Evolutionary conservation across 129 eudicot species (phyloP).

Genomic region (Solidago caesia): DNA sequence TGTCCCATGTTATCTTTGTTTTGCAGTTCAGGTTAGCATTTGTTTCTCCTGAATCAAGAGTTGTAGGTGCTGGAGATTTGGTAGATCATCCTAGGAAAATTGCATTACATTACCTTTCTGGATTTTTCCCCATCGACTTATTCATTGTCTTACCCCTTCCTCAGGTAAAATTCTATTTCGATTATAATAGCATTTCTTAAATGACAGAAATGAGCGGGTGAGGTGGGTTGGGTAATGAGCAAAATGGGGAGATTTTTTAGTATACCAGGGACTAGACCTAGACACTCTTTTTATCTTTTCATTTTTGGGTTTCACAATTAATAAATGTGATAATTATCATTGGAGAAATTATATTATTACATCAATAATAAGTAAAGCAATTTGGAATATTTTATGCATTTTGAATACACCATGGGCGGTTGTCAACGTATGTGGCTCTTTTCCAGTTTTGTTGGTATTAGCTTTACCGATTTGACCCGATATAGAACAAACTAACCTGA

Average conservation of each 20-base stretch:
- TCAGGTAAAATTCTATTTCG: conserved; percentile 48
- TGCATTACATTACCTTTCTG: conserved; percentile 60
- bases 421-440: neutral
- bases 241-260: neutral
- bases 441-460: neutral
- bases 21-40: conserved; percentile 74
- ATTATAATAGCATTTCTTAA: neutral
- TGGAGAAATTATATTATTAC: too few species aligned
- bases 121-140: conserved; percentile 65
- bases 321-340: too few species aligned
- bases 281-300: too few species aligned
- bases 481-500: neutral
- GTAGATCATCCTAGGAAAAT: conserved; percentile 76
- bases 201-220: neutral
- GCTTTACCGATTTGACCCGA: neutral
- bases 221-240: neutral
- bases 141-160: conserved; percentile 84
- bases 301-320: too few species aligned
- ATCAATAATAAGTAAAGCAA: neutral
- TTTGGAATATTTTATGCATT: neutral
- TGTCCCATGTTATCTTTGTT: neutral
- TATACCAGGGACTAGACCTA: too few species aligned
- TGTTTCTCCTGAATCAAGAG: conserved; percentile 85
- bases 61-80: conserved; percentile 90
- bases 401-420: neutral